A percentile compares a stretch with the other conserved stretches of the same genome.
phyloP scores from a whole-genome alignment of 1,139 yeast genomes.

The Geotrichum fermentans region DNA sequence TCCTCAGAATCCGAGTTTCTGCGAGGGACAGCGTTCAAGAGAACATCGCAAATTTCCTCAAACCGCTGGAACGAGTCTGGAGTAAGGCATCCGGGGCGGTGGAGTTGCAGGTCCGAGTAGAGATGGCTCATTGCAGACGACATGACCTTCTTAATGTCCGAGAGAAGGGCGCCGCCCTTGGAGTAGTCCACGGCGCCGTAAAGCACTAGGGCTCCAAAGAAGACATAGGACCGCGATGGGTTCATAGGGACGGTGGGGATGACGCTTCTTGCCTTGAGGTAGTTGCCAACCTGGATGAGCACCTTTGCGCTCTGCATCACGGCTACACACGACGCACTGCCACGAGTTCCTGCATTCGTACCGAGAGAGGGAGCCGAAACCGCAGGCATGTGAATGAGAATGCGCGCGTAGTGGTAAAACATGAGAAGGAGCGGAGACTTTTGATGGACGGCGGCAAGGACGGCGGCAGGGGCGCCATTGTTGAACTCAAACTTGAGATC shows the following conservation, averaged over 20 bases:
- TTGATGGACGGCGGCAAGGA: slow-evolving; percentile 40
- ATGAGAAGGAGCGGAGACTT: slow-evolving; percentile 59
- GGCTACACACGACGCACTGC: slow-evolving; percentile 58
- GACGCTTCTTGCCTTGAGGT: slow-evolving; percentile 43
- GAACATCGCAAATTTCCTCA: slow-evolving; percentile 28
- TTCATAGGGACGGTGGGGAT: slow-evolving; percentile 62
- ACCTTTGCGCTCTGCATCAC: slow-evolving; percentile 73
- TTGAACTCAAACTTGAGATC: slow-evolving; percentile 60
- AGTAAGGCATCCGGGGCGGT: slow-evolving; percentile 30
- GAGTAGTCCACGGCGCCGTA: slow-evolving; percentile 78
- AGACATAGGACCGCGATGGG: slow-evolving; percentile 61
- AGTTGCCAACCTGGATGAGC: slow-evolving; percentile 54
- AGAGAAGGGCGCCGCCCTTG: slow-evolving; percentile 75
- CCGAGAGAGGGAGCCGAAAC: slow-evolving; percentile 43
- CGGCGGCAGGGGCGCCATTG: slow-evolving; percentile 52
- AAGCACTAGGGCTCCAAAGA: slow-evolving; percentile 66
- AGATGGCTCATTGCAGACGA: slow-evolving; percentile 28
- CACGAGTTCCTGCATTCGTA: slow-evolving; percentile 35
- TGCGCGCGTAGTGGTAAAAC: slow-evolving; percentile 72
- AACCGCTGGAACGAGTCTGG: slow-evolving; percentile 26
- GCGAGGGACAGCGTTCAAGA: slow-evolving; percentile 21
- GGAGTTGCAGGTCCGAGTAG: slow-evolving; percentile 28
- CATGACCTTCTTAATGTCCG: slow-evolving; percentile 52
- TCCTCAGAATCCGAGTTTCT: slow-evolving; percentile 4
- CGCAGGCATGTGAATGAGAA: slow-evolving; percentile 74